Evolutionary conservation across 805 yeast genomes (phyloP).

Genomic region (Metschnikowia cerradonensis): DNA sequence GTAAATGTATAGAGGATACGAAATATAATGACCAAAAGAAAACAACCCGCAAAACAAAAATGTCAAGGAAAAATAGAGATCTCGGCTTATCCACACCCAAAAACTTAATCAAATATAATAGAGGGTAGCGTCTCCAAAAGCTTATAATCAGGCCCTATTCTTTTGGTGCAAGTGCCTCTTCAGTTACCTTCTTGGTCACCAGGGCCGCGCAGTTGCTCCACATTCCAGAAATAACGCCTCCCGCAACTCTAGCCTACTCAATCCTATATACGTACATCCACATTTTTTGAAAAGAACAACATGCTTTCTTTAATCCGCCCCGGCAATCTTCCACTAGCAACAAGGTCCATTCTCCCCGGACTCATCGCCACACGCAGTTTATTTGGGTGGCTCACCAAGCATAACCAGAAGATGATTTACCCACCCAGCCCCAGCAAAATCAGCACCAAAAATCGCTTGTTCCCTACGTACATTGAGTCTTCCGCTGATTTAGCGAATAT

Average conservation of each 20-base stretch:
- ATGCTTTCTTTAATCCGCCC: slow-evolving; percentile 12
- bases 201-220: neutral
- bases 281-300: neutral
- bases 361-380: slow-evolving; percentile 7
- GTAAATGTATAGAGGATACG: neutral
- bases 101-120: neutral
- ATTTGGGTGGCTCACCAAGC: slow-evolving; percentile 17
- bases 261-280: neutral
- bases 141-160: neutral
- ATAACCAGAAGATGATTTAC: slow-evolving; percentile 28
- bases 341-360: slow-evolving; percentile 6
- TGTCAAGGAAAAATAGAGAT: neutral
- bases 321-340: slow-evolving; percentile 7
- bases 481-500: slow-evolving; percentile 57
- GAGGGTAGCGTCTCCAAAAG: neutral
- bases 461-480: slow-evolving; percentile 44
- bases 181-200: neutral
- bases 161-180: neutral
- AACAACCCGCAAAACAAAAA: neutral
- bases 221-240: neutral
- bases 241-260: neutral
- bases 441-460: slow-evolving; percentile 38
- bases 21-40: neutral
- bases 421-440: slow-evolving; percentile 37
- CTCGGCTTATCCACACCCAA: neutral